Evolutionary conservation across 2,329 filamentous ascomycete species (phyloP).

Genomic region (Proliferodiscus dingleyae): DNA sequence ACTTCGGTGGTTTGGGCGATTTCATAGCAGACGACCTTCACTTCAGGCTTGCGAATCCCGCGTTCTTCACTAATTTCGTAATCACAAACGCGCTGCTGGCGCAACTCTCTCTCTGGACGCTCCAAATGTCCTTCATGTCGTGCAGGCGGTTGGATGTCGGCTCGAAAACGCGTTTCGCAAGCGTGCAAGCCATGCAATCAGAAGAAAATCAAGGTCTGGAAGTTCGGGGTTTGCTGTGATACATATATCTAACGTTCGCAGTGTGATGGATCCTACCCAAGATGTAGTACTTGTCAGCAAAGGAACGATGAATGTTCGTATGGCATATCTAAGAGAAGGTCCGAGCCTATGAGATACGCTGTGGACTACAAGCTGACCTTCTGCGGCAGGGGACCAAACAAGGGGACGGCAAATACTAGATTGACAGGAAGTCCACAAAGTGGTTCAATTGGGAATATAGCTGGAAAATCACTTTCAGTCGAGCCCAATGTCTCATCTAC

Average conservation of each 20-base stretch:
- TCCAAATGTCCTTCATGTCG: neutral
- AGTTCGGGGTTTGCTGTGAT: neutral
- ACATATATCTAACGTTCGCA: constrained; percentile 4
- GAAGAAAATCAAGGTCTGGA: constrained; percentile 28
- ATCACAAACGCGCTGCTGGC: no score
- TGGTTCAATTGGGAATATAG: neutral
- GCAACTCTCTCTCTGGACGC: no score
- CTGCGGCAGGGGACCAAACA: neutral
- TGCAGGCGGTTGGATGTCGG: neutral
- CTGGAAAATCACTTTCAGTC: neutral
- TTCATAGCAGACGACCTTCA: no score
- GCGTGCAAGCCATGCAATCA: constrained; percentile 24
- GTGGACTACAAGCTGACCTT: no score
- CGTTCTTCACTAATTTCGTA: no score
- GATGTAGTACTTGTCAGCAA: constrained; percentile 23
- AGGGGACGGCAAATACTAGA: neutral
- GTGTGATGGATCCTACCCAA: constrained; percentile 27
- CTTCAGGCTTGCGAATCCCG: no score
- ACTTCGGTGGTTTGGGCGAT: no score
- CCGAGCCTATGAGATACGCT: neutral
- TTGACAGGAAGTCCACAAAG: neutral
- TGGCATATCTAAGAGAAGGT: constrained; percentile 29
- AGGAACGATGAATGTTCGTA: constrained; percentile 25
- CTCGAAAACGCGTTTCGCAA: constrained; percentile 27
- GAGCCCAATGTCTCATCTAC: neutral